Conservation (phyloP, 208 protist species). For the Wallacemonas sp. region DNA sequence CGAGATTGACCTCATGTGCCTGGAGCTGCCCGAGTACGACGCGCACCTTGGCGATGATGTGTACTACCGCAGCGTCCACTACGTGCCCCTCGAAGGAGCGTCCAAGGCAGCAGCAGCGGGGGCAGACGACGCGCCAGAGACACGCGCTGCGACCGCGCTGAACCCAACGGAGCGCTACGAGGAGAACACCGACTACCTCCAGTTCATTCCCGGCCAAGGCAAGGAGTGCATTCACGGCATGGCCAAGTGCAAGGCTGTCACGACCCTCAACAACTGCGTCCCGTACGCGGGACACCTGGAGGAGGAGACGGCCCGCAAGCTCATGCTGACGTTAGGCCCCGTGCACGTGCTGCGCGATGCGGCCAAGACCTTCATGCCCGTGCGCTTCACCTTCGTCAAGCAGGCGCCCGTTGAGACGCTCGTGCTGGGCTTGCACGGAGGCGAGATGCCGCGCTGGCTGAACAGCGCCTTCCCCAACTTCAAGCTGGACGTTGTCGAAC, state of each 20-base stretch:
- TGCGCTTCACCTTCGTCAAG: slow-evolving; percentile 76
- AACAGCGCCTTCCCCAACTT: slow-evolving; percentile 84
- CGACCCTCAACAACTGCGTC: slow-evolving; percentile 81
- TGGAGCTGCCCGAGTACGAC: slow-evolving; percentile 87
- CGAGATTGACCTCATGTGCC: slow-evolving; percentile 59
- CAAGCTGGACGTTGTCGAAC: slow-evolving; percentile 82
- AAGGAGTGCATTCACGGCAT: slow-evolving; percentile 79
- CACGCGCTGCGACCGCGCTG: neutral
- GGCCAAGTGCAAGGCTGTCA: slow-evolving; percentile 80
- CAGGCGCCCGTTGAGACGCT: slow-evolving; percentile 66
- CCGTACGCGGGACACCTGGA: slow-evolving; percentile 74
- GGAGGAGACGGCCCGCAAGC: slow-evolving; percentile 77
- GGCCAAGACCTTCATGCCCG: slow-evolving; percentile 52
- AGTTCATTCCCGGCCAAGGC: slow-evolving; percentile 68
- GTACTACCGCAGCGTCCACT: slow-evolving; percentile 88
- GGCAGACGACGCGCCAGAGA: neutral
- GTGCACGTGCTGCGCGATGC: slow-evolving; percentile 79
- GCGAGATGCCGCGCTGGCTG: slow-evolving; percentile 82
- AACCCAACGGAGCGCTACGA: slow-evolving; percentile 12
- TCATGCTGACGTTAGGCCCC: slow-evolving; percentile 82
- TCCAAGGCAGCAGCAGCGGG: neutral
- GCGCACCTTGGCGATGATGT: slow-evolving; percentile 63
- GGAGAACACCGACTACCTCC: slow-evolving; percentile 49
- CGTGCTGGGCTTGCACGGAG: slow-evolving; percentile 82
- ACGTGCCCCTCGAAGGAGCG: slow-evolving; percentile 30